phyloP scores from a whole-genome alignment of 2,329 filamentous ascomycete species.

The Pseudocercospora crystallina region DNA sequence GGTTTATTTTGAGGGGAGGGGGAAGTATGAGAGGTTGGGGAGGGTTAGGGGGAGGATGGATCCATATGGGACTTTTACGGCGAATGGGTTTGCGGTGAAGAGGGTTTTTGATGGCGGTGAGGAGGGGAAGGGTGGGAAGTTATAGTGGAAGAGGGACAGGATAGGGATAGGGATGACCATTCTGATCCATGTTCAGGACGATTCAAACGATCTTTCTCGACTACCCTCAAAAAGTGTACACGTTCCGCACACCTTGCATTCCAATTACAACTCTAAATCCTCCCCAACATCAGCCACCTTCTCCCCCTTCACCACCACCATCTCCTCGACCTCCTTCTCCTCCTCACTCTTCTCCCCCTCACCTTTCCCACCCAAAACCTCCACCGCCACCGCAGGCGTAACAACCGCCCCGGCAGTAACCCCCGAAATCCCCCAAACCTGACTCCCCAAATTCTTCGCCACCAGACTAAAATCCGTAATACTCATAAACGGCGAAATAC shows the following conservation, averaged over 20 bases:
- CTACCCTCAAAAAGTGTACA: not conserved
- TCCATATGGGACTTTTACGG: conserved; percentile 40
- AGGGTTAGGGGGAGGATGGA: conserved; percentile 35
- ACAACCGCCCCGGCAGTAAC: conserved; percentile 6
- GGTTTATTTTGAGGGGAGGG: conserved; percentile 40
- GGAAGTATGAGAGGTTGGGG: conserved; percentile 38
- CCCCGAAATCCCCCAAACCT: conserved; percentile 17
- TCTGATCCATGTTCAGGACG: not conserved
- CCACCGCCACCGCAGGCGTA: not conserved
- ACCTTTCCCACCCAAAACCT: not conserved
- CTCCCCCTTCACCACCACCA: not conserved
- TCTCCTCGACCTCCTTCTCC: not conserved
- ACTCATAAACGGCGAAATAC: conserved; percentile 23
- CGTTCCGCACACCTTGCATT: not conserved
- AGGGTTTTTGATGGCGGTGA: not conserved
- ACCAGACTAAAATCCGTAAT: conserved; percentile 27
- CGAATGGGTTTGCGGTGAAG: conserved; percentile 37
- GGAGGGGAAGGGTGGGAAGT: too few species aligned
- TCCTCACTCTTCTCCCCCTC: not conserved
- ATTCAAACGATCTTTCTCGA: not conserved
- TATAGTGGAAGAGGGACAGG: too few species aligned
- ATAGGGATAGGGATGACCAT: too few species aligned
- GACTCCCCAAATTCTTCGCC: conserved; percentile 24
- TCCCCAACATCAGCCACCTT: not conserved
- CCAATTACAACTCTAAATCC: not conserved